Percentiles rank a stretch among this genome's conserved stretches.
These are phyloP conservation scores for Pythium diclinum DNA, from an alignment of 352 stramenopile species.

Conservation along the genomic window DNA sequence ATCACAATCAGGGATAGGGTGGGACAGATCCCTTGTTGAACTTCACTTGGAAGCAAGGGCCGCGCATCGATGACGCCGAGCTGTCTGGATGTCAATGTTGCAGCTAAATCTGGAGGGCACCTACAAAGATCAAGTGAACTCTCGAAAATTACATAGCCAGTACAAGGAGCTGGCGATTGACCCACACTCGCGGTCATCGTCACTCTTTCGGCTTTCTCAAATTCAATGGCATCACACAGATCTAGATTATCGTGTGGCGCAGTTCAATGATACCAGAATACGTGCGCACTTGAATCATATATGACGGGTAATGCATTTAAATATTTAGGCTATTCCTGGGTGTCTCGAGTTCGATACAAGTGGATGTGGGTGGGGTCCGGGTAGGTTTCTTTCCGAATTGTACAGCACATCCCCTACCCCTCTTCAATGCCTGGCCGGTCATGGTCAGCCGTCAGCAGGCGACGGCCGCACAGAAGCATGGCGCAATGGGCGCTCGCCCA, in stretches of 20 bases:
- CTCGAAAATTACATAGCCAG: neutral
- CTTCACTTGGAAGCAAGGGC: neutral
- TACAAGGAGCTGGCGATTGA: neutral
- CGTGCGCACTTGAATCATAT: neutral
- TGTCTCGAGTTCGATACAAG: neutral
- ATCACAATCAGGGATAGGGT: constrained; percentile 1
- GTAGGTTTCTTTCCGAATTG: neutral
- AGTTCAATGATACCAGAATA: constrained; percentile 1
- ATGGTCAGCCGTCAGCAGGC: constrained; percentile 1
- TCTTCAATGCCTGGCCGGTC: neutral
- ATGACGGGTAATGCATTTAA: neutral
- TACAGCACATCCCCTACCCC: neutral
- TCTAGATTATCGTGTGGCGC: neutral
- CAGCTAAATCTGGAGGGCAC: constrained; percentile 1
- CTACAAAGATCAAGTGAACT: neutral
- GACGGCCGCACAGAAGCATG: neutral
- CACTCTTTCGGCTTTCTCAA: constrained; percentile 1
- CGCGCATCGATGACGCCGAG: neutral
- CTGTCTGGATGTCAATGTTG: constrained; percentile 6
- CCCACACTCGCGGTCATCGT: neutral
- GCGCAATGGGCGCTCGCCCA: neutral
- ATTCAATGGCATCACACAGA: constrained; percentile 5
- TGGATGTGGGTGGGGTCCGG: neutral
- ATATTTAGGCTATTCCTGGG: neutral
- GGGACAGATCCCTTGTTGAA: constrained; percentile 4